These are phyloP conservation scores for Chlorella sp. DNA, from an alignment of 139 green algal species.

Conservation along the genomic window DNA sequence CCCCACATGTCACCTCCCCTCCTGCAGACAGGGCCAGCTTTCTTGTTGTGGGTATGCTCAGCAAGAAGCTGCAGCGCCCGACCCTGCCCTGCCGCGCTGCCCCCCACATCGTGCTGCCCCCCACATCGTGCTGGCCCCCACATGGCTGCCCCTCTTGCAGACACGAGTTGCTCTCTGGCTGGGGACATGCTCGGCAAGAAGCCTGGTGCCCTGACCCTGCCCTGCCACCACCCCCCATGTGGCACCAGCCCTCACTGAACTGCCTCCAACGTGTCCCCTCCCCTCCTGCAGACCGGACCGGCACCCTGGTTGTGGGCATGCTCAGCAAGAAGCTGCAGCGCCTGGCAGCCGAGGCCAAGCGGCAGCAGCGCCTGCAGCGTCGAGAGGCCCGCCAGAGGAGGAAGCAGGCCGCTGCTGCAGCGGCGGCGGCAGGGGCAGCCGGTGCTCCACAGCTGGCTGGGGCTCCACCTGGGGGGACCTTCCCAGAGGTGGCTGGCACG, in stretches of 20 bases:
- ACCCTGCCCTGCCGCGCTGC: no score
- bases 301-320: conserved; percentile 24
- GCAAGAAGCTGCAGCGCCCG: no score
- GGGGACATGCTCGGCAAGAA: no score
- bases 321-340: conserved; percentile 40
- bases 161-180: no score
- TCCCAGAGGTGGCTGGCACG: neutral
- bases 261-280: neutral
- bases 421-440: neutral
- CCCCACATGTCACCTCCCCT: neutral
- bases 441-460: neutral
- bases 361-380: conserved; percentile 10
- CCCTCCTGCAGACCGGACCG: conserved; percentile 18
- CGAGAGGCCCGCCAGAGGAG: neutral
- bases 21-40: conserved; percentile 16
- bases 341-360: conserved; percentile 11
- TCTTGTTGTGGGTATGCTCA: no score
- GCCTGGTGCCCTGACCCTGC: no score
- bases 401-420: neutral
- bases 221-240: no score
- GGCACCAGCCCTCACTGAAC: no score
- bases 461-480: no score
- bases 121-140: no score
- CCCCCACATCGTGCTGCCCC: no score
- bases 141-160: no score